Percentiles rank a stretch among this genome's conserved stretches.
Conservation (phyloP, 176 grass and related monocot genomes). For the Oropetium thomaeum region DNA sequence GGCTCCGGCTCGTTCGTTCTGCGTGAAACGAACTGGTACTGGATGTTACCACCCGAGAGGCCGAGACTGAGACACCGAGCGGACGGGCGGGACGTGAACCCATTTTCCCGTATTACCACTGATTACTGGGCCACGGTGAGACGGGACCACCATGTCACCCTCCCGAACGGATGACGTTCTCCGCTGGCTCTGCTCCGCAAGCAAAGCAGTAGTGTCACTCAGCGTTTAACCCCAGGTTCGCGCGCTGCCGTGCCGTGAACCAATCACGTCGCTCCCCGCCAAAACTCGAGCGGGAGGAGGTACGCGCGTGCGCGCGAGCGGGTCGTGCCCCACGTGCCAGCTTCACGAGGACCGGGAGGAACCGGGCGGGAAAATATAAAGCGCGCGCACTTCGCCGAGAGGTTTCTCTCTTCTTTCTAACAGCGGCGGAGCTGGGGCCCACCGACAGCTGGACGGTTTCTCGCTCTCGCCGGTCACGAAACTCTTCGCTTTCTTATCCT, state of each 20-base stretch:
- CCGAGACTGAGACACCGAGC: too few species aligned
- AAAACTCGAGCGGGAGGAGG: constrained; percentile 19
- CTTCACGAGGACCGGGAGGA: background rate
- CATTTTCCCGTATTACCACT: too few species aligned
- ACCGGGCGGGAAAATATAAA: constrained; percentile 52
- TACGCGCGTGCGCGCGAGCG: constrained; percentile 10
- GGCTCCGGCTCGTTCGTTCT: too few species aligned
- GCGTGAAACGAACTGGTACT: too few species aligned
- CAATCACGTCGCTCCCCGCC: constrained; percentile 48
- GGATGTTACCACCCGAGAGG: too few species aligned
- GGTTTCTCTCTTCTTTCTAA: too few species aligned
- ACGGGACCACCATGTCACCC: background rate
- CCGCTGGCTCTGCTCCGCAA: too few species aligned
- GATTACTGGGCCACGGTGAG: rapidly evolving
- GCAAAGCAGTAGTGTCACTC: too few species aligned
- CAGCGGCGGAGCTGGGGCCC: constrained; percentile 20
- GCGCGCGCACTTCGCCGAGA: constrained; percentile 27
- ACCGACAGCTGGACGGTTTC: constrained; percentile 7
- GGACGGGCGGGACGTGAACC: too few species aligned
- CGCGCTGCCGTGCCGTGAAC: constrained; percentile 13
- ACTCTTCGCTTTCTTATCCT: background rate
- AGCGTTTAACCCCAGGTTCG: too few species aligned
- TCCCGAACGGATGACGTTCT: too few species aligned
- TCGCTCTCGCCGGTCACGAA: background rate
- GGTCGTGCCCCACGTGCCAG: constrained; percentile 1